A percentile compares a stretch with the other conserved stretches of the same genome.
Evolutionary conservation across 2,329 filamentous ascomycete species (phyloP).

Genomic region (Penicillium sclerotigenum): DNA sequence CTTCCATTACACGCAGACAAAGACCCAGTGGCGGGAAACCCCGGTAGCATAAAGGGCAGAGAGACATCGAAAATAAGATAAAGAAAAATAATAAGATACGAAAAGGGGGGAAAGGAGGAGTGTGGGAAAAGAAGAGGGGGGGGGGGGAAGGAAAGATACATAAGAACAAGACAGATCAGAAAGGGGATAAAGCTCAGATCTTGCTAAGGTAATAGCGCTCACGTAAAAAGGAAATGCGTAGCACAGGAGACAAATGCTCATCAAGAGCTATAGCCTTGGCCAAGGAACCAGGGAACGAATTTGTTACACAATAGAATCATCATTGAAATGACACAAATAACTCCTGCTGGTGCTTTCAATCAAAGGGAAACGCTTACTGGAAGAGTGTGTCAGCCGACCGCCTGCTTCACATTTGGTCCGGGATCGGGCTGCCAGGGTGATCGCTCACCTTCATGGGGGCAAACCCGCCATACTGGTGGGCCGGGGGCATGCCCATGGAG

Average conservation of each 20-base stretch:
- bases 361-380: conserved; percentile 39
- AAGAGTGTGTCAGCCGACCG: conserved; percentile 28
- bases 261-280: conserved; percentile 44
- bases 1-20: conserved; percentile 40
- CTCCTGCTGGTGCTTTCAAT: conserved; percentile 45
- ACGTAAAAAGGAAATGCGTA: conserved; percentile 40
- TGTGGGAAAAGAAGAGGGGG: conserved; percentile 12
- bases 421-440: conserved; percentile 29
- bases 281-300: conserved; percentile 34
- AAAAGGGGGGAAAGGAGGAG: not conserved
- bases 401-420: conserved; percentile 29
- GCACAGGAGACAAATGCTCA: conserved; percentile 43
- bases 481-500: conserved; percentile 64
- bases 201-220: conserved; percentile 42
- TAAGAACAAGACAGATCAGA: conserved; percentile 19
- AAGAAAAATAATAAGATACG: conserved; percentile 11
- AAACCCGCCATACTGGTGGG: conserved; percentile 61
- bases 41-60: conserved; percentile 19
- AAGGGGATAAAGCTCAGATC: conserved; percentile 30
- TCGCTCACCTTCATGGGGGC: conserved; percentile 63
- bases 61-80: conserved; percentile 12
- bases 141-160: conserved; percentile 16
- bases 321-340: conserved; percentile 42
- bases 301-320: conserved; percentile 42
- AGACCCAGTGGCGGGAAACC: conserved; percentile 26